Evolutionary conservation across 73 alveolate genomes (phyloP).

Genomic region (Paramecium sexaurelia): DNA sequence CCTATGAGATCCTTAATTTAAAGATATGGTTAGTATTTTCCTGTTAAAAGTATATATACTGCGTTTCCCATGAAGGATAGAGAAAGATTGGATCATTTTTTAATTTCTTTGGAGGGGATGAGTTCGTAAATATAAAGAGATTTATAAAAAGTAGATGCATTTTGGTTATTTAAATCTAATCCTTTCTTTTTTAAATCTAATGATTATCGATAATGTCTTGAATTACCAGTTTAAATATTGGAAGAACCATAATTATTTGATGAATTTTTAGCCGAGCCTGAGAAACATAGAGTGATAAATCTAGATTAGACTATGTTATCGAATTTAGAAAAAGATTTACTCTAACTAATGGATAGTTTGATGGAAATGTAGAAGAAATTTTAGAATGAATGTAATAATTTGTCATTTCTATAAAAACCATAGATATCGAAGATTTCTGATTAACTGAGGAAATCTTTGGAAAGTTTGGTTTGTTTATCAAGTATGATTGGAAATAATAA

Average conservation of each 20-base stretch:
- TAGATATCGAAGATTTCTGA: neutral
- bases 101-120: neutral
- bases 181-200: slow-evolving; percentile 43
- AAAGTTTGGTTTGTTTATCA: slow-evolving; percentile 42
- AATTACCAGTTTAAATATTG: neutral
- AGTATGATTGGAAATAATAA: slow-evolving; percentile 50
- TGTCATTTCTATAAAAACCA: neutral
- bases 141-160: slow-evolving; percentile 22
- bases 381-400: neutral
- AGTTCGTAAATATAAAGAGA: slow-evolving; percentile 20
- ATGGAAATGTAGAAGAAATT: neutral
- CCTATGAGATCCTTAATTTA: slow-evolving; percentile 14
- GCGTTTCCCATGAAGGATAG: slow-evolving; percentile 44
- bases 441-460: slow-evolving; percentile 14
- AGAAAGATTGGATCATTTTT: slow-evolving; percentile 26
- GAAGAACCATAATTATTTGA: slow-evolving; percentile 33
- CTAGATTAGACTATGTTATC: neutral
- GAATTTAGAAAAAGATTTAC: neutral
- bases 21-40: slow-evolving; percentile 2
- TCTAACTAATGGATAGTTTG: neutral
- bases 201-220: neutral
- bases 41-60: neutral
- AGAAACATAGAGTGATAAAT: neutral
- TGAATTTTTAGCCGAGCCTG: slow-evolving; percentile 13
- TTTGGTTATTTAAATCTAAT: slow-evolving; percentile 8